Evolutionary conservation across 2,329 filamentous ascomycete genomes (phyloP), one percentile per base, ranked within the genome.

Genomic region (Paecilomyces sp.): DNA sequence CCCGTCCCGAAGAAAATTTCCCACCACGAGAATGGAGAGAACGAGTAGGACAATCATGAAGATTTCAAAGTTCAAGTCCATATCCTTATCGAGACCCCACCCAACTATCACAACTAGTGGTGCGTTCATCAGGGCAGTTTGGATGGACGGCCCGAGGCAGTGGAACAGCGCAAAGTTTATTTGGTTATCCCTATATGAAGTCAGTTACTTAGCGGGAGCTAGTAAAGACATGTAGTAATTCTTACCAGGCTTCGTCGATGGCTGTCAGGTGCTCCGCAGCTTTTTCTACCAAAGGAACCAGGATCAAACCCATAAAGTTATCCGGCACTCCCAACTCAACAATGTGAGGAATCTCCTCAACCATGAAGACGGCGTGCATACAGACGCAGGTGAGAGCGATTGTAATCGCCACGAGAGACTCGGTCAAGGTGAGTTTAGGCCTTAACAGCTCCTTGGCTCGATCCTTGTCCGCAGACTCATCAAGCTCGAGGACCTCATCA

Each of bases 141-240:
- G 92, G 60, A 96, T 88, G 0, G 90, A 93, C 2, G 91, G 88
- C 54, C 91, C 91, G 51, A 96, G 85, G 57, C 94, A 90, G 72
- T 96, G 91, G 53, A 90, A 89, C 28, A 94, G 81, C 0, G 91
- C 90, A 74, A 92, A 88, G 77, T 94, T 94, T 81, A 92, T 91
- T 67, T 78, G 75, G 57, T 78, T 78, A 56, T 78, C 75, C 77
- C 72, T 71, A 56, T 36, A n/a, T 9, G 30, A 33, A 11, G 51
- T 59, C 54, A 61, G 56, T 54, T 6, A 52, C 25, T 28, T 28
- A 6, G 6, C 25, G 25, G 8, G 41, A 33, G 13, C 52, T 15
- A 18, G 15, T 18, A 24, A 25, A 24, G 15, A 13, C 11, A 4
- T 31, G 12, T 8, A 60, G 25, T 54, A 53, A 54, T n/a, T 52